Evolutionary conservation across 176 grass and related monocot genomes (phyloP).

Genomic region (Raddia distichophylla): DNA sequence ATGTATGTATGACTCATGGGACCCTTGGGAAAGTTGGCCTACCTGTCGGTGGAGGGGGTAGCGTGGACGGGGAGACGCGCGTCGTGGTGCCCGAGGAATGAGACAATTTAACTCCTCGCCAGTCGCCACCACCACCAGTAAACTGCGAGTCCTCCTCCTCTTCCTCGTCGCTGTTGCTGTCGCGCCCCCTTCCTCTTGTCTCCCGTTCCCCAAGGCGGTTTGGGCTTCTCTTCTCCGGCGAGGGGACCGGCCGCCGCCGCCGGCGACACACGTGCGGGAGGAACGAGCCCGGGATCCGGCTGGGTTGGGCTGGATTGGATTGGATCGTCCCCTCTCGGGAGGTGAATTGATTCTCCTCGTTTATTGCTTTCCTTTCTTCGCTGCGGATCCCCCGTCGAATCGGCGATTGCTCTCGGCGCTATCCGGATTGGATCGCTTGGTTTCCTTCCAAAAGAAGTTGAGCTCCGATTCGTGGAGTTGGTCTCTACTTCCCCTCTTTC

Average conservation of each 20-base stretch:
- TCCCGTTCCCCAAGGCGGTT: slow-evolving; percentile 35
- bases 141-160: slow-evolving; percentile 56
- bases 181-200: background rate
- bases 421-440: slow-evolving; percentile 12
- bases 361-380: slow-evolving; percentile 46
- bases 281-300: background rate
- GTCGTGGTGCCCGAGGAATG: slow-evolving; percentile 53
- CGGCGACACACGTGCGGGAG: slow-evolving; percentile 23
- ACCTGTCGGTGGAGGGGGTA: background rate
- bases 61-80: background rate
- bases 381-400: slow-evolving; percentile 41
- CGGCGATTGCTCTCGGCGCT: slow-evolving; percentile 13
- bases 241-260: background rate
- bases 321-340: slow-evolving; percentile 14
- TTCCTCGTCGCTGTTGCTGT: background rate
- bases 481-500: slow-evolving; percentile 1
- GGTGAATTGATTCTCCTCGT: slow-evolving; percentile 45
- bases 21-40: rapidly evolving
- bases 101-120: slow-evolving; percentile 52
- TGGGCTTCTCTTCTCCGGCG: slow-evolving; percentile 26
- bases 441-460: slow-evolving; percentile 32
- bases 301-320: slow-evolving; percentile 27
- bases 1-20: rapidly evolving
- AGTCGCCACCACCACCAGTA: slow-evolving; percentile 45
- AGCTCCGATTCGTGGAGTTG: slow-evolving; percentile 10